Base-by-base conservation (phyloP, 306 rosid genomes). In the Lagenaria siceraria region DNA sequence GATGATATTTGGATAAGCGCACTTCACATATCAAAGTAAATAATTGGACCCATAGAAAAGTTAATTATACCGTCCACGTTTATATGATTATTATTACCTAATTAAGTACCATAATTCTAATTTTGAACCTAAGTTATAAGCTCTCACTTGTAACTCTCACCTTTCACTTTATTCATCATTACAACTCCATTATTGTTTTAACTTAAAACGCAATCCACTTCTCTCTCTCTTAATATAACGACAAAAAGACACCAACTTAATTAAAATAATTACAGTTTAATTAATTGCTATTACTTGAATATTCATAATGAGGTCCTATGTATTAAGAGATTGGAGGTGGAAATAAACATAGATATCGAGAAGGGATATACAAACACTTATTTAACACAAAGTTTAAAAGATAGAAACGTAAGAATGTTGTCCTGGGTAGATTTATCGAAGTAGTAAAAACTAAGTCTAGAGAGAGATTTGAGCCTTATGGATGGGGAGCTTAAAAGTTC, bases 111-210 rank as follows among this genome's bases (percentile, higher is more conserved):
- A 43, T 69, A 48, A 69, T 69, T 21, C 33, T 43, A 43, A 43
- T 69, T 69, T 43, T 36, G 56, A 69, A 69, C 22, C 75, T 69
- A 69, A 69, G 55, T 22, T 69, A 51, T 40, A 68, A 68, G 19
- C 74, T 40, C 38, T 68, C 52, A 68, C 22, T 66, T 66, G 31
- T 25, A 36, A 66, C 46, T 33, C 46, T 19, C 46, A 63, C 15
- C 73, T 27, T 60, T 60, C 74, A 68, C 74, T 68, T 68, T 68
- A 13, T 9, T 64, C 33, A 64, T 64, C 27, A 64, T 64, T 64
- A 64, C 71, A 35, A 35, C 24, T 10, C 71, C 71, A 18, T 33
- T 35, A 6, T 64, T 19, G 3, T 33, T 46, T 14, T 65, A 65
- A 65, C 73, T 38, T 65, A 36, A 36, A 65, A 65, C 19, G 2